phyloP scores from a whole-genome alignment of 2,329 filamentous ascomycete species.

The Fusarium musae region DNA sequence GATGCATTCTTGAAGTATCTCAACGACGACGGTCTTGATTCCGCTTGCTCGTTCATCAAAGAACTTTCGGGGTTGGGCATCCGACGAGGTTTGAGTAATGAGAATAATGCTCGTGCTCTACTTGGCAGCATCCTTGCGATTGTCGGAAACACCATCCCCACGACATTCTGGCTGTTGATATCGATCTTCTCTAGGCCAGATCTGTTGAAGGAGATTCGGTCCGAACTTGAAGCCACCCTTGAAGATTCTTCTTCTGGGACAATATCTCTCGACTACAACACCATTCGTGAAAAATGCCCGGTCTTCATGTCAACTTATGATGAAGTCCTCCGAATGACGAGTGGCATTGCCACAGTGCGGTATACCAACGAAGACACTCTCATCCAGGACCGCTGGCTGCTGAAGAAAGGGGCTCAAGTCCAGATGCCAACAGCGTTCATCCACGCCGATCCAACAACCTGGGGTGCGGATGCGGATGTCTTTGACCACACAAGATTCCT shows the following conservation, averaged over 20 bases:
- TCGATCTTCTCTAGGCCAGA: constrained; percentile 21
- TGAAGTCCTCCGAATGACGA: constrained; percentile 32
- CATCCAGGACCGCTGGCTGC: constrained; percentile 15
- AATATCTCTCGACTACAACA: background rate
- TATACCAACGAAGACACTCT: constrained; percentile 37
- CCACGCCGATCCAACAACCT: constrained; percentile 28
- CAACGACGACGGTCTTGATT: constrained; percentile 1
- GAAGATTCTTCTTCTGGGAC: background rate
- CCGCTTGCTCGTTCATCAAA: constrained; percentile 32
- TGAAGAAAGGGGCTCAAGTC: constrained; percentile 37
- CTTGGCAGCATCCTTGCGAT: constrained; percentile 33
- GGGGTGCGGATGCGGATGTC: constrained; percentile 25
- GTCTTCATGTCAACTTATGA: constrained; percentile 33
- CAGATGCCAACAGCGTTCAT: constrained; percentile 40
- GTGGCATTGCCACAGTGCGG: constrained; percentile 34
- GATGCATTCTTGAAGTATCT: constrained; percentile 25
- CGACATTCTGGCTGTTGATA: constrained; percentile 30
- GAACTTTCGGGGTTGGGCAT: constrained; percentile 23
- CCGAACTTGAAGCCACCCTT: constrained; percentile 17
- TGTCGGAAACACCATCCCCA: constrained; percentile 35
- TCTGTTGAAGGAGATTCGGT: constrained; percentile 7
- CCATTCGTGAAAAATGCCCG: constrained; percentile 25
- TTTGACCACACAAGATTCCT: constrained; percentile 36
- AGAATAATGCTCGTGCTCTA: constrained; percentile 37
- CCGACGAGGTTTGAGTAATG: constrained; percentile 29